Percentiles rank a stretch among this genome's conserved stretches.
These are phyloP conservation scores for Onygena corvina DNA, from an alignment of 2,329 filamentous ascomycete genomes.

Conservation along the genomic window DNA sequence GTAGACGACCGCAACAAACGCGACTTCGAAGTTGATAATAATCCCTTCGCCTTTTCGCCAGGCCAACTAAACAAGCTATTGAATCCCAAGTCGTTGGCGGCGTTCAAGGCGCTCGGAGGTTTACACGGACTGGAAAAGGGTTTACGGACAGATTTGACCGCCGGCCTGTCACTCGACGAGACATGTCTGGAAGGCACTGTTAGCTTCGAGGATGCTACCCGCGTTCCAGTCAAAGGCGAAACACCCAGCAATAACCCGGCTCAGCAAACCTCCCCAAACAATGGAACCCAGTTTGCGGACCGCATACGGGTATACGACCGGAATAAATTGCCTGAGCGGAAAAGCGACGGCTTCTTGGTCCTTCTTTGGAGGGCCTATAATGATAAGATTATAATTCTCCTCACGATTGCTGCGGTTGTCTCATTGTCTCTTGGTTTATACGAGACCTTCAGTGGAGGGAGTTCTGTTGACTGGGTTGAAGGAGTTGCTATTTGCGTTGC, in stretches of 20 bases:
- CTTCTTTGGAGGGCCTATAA: constrained; percentile 60
- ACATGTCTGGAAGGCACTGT: constrained; percentile 51
- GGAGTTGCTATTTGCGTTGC: constrained; percentile 55
- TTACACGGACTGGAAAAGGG: constrained; percentile 67
- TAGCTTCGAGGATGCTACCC: constrained; percentile 58
- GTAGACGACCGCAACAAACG: constrained; percentile 64
- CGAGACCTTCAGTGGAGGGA: constrained; percentile 45
- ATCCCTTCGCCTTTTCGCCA: constrained; percentile 67
- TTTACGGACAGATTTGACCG: constrained; percentile 56
- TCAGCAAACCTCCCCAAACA: neutral
- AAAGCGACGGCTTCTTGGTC: constrained; percentile 48
- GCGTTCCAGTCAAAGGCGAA: constrained; percentile 14
- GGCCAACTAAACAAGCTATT: constrained; percentile 78
- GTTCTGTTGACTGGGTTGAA: constrained; percentile 52
- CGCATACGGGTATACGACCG: constrained; percentile 49
- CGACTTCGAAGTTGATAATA: constrained; percentile 64
- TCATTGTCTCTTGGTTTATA: constrained; percentile 60
- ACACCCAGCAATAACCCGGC: constrained; percentile 8
- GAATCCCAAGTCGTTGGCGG: constrained; percentile 74
- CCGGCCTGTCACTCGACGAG: constrained; percentile 70
- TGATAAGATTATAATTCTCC: constrained; percentile 59
- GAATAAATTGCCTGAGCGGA: constrained; percentile 53
- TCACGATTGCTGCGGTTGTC: constrained; percentile 56
- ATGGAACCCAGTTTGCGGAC: constrained; percentile 38
- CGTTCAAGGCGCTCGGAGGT: constrained; percentile 71